Percentiles rank a stretch among this genome's conserved stretches.
Conservation (phyloP, 768 basidiomycete species). For the Tephrocybe sp. region DNA sequence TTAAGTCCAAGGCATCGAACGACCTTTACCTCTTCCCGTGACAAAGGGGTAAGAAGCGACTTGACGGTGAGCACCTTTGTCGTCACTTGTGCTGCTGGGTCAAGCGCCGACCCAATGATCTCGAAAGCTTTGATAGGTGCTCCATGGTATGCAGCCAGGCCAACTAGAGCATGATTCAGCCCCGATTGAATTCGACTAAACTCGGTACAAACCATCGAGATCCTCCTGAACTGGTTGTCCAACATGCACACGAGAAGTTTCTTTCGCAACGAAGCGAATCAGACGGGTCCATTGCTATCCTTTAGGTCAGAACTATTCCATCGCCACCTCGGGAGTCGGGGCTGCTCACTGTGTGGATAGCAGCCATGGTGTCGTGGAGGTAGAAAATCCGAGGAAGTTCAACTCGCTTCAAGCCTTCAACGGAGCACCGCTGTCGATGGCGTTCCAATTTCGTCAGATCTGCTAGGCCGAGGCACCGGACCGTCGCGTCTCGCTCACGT, state of each 20-base stretch:
- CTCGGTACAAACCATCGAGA: constrained; percentile 51
- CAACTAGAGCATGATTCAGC: constrained; percentile 42
- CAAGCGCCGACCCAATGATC: constrained; percentile 69
- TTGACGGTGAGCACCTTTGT: constrained; percentile 67
- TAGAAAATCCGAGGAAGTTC: constrained; percentile 1
- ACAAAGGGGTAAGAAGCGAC: constrained; percentile 67
- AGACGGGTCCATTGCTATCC: constrained; percentile 74
- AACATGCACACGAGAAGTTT: constrained; percentile 72
- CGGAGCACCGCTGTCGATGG: not conserved
- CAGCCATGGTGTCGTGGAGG: constrained; percentile 42
- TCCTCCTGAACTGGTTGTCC: constrained; percentile 71
- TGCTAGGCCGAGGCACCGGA: not conserved
- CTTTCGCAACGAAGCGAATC: constrained; percentile 78
- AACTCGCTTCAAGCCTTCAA: not conserved
- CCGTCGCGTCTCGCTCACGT: constrained; percentile 17
- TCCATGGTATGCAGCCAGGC: constrained; percentile 52
- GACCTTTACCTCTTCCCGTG: constrained; percentile 62
- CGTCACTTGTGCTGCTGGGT: constrained; percentile 65
- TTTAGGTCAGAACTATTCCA: not conserved
- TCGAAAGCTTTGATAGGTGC: constrained; percentile 66
- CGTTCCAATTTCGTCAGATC: not conserved
- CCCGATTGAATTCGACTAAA: not conserved
- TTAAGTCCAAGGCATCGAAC: constrained; percentile 81
- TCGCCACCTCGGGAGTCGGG: not conserved
- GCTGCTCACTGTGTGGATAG: constrained; percentile 54